Conservation (phyloP, 1,284 basidiomycete genomes). For the Apiotrichum porosum region DNA sequence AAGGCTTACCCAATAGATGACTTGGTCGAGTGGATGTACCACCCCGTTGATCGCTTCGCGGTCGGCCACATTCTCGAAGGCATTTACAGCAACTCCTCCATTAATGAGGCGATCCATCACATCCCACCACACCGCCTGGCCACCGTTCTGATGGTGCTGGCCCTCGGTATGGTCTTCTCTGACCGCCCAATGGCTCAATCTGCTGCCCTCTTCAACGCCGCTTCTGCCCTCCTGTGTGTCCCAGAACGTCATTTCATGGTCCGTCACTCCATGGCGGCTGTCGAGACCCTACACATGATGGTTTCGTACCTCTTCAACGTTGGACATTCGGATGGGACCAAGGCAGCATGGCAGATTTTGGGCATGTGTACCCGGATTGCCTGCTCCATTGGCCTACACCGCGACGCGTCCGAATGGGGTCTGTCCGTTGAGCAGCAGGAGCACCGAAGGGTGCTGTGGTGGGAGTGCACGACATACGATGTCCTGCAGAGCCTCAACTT, state of each 20-base stretch:
- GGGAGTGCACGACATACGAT: conserved; percentile 22
- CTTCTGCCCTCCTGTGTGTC: conserved; percentile 14
- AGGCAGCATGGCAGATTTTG: conserved; percentile 21
- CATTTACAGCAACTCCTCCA: conserved; percentile 12
- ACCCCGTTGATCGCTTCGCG: conserved; percentile 9
- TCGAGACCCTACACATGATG: conserved; percentile 25
- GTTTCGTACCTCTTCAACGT: conserved; percentile 19
- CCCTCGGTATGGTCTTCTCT: conserved; percentile 10
- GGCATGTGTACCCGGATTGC: conserved; percentile 19
- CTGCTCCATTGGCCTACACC: conserved; percentile 16
- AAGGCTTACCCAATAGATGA: conserved; percentile 4
- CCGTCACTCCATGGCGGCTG: conserved; percentile 16
- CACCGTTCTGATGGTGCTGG: conserved; percentile 16
- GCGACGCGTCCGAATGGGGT: conserved; percentile 24
- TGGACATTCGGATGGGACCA: conserved; percentile 14
- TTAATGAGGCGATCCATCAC: conserved; percentile 15
- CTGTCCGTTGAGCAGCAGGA: conserved; percentile 15
- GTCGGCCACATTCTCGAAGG: conserved; percentile 6
- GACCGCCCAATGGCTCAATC: conserved; percentile 11
- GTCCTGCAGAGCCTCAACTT: conserved; percentile 27
- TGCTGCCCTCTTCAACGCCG: conserved; percentile 14
- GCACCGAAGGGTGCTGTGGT: conserved; percentile 18
- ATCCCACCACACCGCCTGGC: conserved; percentile 18
- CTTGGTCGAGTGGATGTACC: conserved; percentile 27
- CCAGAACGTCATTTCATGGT: conserved; percentile 21